These are phyloP conservation scores for Rehmannia glutinosa DNA, from an alignment of 257 asterid species.

Conservation along the genomic window DNA sequence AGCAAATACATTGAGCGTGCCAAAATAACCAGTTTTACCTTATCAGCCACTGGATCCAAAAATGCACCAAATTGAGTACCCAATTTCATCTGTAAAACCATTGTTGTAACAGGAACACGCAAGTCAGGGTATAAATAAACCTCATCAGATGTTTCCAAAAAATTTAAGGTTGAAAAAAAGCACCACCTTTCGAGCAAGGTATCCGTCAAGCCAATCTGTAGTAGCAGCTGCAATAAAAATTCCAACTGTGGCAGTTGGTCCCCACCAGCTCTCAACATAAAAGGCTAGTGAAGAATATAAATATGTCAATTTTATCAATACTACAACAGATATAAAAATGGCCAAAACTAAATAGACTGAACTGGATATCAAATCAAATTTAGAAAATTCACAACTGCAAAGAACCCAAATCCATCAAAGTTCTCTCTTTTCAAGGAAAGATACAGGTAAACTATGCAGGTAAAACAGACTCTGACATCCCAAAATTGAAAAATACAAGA, in stretches of 20 bases:
- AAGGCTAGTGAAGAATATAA: conserved; percentile 48
- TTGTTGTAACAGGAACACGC: conserved; percentile 18
- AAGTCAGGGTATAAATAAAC: conserved; percentile 16
- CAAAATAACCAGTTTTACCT: conserved; percentile 43
- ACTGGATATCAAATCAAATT: background rate
- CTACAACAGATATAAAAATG: background rate
- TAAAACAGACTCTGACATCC: background rate
- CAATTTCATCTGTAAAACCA: conserved; percentile 72
- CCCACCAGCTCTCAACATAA: conserved; percentile 92
- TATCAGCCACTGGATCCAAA: conserved; percentile 99
- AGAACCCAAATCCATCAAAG: background rate
- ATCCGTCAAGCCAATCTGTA: conserved; percentile 99
- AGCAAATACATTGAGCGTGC: background rate
- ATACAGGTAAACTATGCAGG: background rate
- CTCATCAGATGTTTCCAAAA: conserved; percentile 1
- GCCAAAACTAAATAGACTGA: background rate
- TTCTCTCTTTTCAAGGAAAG: background rate
- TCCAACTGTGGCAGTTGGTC: conserved; percentile 74
- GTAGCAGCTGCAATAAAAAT: conserved; percentile 82
- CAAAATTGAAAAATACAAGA: background rate
- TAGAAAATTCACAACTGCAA: background rate
- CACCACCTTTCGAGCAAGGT: conserved; percentile 90
- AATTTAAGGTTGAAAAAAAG: conserved; percentile 11
- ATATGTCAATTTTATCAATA: conserved; percentile 16
- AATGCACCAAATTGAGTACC: conserved; percentile 96